These are phyloP conservation scores for Scalesia atractyloides DNA, from an alignment of 129 eudicot species.

Conservation along the genomic window DNA sequence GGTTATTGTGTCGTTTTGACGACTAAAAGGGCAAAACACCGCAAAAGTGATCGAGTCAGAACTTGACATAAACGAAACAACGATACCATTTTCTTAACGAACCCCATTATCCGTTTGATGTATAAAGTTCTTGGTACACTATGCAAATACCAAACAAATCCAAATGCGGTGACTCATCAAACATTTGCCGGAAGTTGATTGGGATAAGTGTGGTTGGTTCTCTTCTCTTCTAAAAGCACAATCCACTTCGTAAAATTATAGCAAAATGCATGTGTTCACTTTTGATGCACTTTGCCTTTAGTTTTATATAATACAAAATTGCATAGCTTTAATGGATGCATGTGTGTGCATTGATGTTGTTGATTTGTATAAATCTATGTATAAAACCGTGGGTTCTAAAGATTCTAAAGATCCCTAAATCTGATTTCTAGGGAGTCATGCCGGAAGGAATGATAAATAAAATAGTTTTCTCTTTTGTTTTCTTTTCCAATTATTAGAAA, in stretches of 20 bases:
- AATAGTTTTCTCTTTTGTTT: too few relatives aligned
- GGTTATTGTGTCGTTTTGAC: background rate
- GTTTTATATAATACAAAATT: background rate
- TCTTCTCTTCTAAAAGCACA: background rate
- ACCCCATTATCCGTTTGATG: background rate
- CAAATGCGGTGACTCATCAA: background rate
- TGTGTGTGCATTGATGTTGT: background rate
- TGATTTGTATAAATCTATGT: too few relatives aligned
- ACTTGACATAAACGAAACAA: background rate
- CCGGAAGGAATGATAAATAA: too few relatives aligned
- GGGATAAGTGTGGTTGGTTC: background rate
- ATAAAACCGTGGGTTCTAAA: too few relatives aligned
- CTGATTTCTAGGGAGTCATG: too few relatives aligned
- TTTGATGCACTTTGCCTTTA: background rate
- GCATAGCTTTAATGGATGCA: background rate
- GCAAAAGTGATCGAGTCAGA: background rate
- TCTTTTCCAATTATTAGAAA: too few relatives aligned
- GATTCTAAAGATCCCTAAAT: too few relatives aligned
- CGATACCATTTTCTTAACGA: background rate
- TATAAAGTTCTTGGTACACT: background rate
- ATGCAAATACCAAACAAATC: background rate
- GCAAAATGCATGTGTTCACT: background rate
- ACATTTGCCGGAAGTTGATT: background rate
- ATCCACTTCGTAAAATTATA: background rate
- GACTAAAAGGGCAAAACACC: background rate